These are phyloP conservation scores for Cupressus sempervirens DNA, from an alignment of 75 land plant species.

Conservation along the genomic window DNA sequence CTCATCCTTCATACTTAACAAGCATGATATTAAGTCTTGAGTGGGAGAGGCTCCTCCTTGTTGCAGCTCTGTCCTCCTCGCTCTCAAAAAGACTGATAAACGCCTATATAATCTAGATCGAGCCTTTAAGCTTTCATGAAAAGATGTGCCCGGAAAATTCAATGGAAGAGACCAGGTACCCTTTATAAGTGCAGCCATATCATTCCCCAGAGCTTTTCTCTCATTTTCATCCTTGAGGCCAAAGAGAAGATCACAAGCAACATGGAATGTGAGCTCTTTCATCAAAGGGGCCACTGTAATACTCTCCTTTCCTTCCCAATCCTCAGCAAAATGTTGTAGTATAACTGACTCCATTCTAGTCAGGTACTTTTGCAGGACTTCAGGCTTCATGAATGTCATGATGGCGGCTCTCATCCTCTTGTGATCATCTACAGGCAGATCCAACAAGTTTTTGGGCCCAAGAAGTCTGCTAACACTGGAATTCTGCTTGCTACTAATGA, in stretches of 20 bases:
- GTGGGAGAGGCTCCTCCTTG: neutral
- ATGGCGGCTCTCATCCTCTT: constrained; percentile 18
- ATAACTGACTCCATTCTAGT: constrained; percentile 5
- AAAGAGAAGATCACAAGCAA: constrained; percentile 25
- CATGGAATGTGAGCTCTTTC: constrained; percentile 33
- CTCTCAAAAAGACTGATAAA: neutral
- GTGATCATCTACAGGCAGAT: constrained; percentile 16
- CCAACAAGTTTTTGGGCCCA: neutral
- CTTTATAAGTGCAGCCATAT: constrained; percentile 2
- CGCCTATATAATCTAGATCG: neutral
- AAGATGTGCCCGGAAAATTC: constrained; percentile 13
- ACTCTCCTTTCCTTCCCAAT: constrained; percentile 9
- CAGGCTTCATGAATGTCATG: constrained; percentile 24
- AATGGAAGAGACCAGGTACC: constrained; percentile 13
- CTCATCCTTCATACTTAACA: neutral
- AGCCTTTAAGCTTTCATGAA: constrained; percentile 8
- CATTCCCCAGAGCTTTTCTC: constrained; percentile 15
- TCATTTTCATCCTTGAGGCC: constrained; percentile 16
- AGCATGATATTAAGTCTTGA: neutral
- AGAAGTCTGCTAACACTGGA: neutral
- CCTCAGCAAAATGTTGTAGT: constrained; percentile 7
- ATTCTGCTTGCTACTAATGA: neutral
- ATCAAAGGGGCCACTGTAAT: constrained; percentile 18
- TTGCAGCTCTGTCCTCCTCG: neutral
- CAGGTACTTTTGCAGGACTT: constrained; percentile 20